phyloP scores from a whole-genome alignment of 441 rosid species.

The Gossypium davidsonii region DNA sequence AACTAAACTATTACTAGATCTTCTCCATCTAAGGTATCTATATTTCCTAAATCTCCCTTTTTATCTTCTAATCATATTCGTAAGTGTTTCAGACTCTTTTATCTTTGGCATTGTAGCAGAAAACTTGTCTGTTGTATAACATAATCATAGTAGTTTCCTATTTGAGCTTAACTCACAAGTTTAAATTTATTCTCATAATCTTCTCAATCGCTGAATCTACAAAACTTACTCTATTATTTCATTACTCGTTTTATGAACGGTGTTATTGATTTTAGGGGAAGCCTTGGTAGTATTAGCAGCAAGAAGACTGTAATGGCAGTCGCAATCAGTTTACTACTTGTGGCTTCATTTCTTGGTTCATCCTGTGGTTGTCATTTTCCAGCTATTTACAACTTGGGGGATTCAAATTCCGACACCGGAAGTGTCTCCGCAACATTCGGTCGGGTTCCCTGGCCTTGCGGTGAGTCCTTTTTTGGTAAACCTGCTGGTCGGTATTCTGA shows the following conservation, averaged over 20 bases:
- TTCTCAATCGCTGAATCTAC: not conserved
- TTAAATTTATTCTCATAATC: not conserved
- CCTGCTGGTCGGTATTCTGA: slow-evolving; percentile 26
- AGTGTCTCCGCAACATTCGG: slow-evolving; percentile 24
- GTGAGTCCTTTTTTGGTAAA: slow-evolving; percentile 21
- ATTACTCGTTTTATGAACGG: not conserved
- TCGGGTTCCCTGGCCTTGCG: slow-evolving; percentile 18
- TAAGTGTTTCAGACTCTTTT: not conserved
- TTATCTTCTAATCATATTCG: not conserved
- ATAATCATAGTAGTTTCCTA: not conserved
- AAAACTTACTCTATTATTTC: not conserved
- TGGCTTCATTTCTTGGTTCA: slow-evolving; percentile 7
- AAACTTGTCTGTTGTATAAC: not conserved
- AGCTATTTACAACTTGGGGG: slow-evolving; percentile 34
- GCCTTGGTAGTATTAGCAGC: not conserved
- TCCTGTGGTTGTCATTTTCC: slow-evolving; percentile 22
- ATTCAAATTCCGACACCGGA: slow-evolving; percentile 44
- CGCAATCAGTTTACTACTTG: slow-evolving; percentile 2
- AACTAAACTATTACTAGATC: not conserved
- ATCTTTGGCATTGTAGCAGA: not conserved
- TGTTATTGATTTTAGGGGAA: not conserved
- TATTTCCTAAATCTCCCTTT: not conserved
- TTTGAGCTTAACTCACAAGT: not conserved
- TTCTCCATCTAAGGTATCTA: not conserved
- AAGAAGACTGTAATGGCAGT: slow-evolving; percentile 4